Conservation (phyloP, 768 basidiomycete genomes). For the Cystobasidium onofrii region DNA sequence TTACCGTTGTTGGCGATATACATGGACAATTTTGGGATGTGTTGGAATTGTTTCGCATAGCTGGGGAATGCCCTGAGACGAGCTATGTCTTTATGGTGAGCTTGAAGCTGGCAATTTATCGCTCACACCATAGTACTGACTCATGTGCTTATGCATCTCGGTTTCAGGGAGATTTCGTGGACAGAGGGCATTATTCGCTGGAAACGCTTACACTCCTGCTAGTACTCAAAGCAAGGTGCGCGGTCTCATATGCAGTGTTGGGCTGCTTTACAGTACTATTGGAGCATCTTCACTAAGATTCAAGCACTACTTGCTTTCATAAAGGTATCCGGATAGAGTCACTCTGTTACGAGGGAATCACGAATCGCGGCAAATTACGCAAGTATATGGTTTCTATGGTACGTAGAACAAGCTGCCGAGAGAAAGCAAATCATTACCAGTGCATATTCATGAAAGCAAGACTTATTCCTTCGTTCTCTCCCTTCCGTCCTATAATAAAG, state of each 20-base stretch:
- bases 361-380: constrained; percentile 93
- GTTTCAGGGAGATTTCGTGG: constrained; percentile 98
- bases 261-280: background rate
- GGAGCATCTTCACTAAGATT: too few species aligned
- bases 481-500: constrained; percentile 44
- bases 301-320: background rate
- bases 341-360: constrained; percentile 90
- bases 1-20: constrained; percentile 50
- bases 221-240: constrained; percentile 75
- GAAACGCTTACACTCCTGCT: constrained; percentile 87
- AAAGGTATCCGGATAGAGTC: constrained; percentile 83
- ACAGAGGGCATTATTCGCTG: constrained; percentile 88
- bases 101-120: background rate
- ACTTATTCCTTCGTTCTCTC: too few species aligned
- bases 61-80: constrained; percentile 44
- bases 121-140: background rate
- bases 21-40: constrained; percentile 69
- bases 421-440: too few species aligned
- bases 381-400: constrained; percentile 99
- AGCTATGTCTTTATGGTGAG: constrained; percentile 43
- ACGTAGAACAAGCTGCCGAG: constrained; percentile 42
- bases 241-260: background rate
- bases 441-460: too few species aligned
- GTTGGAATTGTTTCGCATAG: constrained; percentile 55
- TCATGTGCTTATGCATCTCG: background rate